Base-by-base conservation (phyloP, 78 protist species). In the Goniomonas avonlea region DNA sequence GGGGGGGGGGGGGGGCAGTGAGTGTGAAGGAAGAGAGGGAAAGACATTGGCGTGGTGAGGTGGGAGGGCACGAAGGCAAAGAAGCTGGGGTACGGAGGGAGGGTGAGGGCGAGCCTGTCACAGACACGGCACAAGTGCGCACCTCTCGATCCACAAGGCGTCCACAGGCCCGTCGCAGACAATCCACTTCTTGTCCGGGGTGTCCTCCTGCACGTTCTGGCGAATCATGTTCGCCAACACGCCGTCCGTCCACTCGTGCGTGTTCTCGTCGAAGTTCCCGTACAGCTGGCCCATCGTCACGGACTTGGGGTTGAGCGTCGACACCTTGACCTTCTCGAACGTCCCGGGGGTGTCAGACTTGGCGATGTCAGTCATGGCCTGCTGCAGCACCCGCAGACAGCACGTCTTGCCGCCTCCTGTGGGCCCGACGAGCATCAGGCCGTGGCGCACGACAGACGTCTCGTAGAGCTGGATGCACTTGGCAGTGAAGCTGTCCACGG, bases 341-440 rank as follows among this genome's bases (percentile, higher is more conserved):
- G 29, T 7, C 1, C 59, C 75, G 0, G 58, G n/a, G 0, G 9
- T 3, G 2, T 39, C 74, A 0, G 25, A 20, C 13, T 43, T 11
- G 50, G 8, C n/a, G 50, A 43, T 8, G n/a, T 43, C 11, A 11
- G n/a, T 43, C 82, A 88, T 53, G 23, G 96, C 93, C 18, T 2
- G 0, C 4, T 43, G 63, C 31, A 93, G 91, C 43, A 48, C 70
- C 18, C 73, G 35, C 77, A 66, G 79, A 60, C 75, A 39, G 32
- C 29, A 0, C 29, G 93, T 86, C 82, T 93, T 93, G 25, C 96
- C 96, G n/a, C 86, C 66, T 4, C 94, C 96, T 0, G 93, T 70
- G 32, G 90, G 94, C 17, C 96, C 96, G 25, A 93, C 96, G 17
- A 93, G 83, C 92, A 93, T 93, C 25, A 93, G 85, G 5, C 96